Conservation (phyloP, 176 grass and related monocot genomes). For the Bromus sterilis region DNA sequence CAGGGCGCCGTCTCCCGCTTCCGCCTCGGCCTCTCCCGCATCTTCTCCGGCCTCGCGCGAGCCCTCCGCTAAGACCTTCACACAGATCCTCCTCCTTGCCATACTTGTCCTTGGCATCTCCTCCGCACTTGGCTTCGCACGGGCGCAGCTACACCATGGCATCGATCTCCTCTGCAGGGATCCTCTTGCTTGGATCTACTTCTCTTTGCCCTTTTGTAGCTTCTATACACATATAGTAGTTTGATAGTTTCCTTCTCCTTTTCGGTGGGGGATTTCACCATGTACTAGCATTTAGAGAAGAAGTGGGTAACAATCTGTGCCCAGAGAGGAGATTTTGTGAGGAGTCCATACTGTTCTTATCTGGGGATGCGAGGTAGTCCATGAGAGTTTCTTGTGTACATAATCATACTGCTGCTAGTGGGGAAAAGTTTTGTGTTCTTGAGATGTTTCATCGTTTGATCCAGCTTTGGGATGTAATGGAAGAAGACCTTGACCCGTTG, state of each 20-base stretch:
- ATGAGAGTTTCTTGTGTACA: neutral
- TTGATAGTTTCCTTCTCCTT: neutral
- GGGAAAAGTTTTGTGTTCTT: neutral
- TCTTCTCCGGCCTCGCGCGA: constrained; percentile 42
- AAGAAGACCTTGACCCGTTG: neutral
- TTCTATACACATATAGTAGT: neutral
- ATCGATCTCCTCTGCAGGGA: no score
- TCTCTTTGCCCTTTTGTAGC: neutral
- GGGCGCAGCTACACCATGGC: no score
- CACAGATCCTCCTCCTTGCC: no score
- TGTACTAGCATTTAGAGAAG: neutral
- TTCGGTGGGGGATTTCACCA: neutral
- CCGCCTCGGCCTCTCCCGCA: constrained; percentile 52
- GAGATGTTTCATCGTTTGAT: neutral
- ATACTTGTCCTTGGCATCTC: no score
- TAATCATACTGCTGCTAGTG: neutral
- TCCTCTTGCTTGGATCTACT: neutral
- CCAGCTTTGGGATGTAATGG: neutral
- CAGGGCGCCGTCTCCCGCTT: constrained; percentile 44
- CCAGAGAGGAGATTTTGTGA: constrained; percentile 8
- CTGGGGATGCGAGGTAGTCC: neutral
- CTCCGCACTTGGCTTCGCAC: no score
- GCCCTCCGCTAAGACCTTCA: constrained; percentile 49
- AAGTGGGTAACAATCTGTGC: neutral
- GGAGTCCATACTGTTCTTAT: neutral